Base-by-base conservation (phyloP, 75 land plant genomes). In the Sequoia sempervirens region DNA sequence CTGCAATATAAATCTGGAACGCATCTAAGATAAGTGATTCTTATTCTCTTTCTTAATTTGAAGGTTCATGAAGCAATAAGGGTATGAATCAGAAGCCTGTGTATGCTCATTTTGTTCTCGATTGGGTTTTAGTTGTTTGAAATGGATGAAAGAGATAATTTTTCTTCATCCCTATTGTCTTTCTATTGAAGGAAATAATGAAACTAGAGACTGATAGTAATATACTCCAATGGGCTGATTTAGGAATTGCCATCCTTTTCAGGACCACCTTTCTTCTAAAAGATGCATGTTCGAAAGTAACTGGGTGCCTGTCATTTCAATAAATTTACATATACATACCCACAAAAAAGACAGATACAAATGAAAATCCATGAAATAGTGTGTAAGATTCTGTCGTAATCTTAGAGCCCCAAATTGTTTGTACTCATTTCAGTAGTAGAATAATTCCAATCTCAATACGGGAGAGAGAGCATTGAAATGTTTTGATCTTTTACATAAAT, bases 401-500 rank as follows among this genome's bases (percentile, higher is more conserved):
- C 2, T 45, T 45, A n/a, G 80, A 4, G n/a, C 41, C 30, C 52
- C 32, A 78, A n/a, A 26, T 11, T 40, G 8, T 11, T 9, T 43
- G n/a, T n/a, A 30, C 80, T 78, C 10, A n/a, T 47, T 26, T 78
- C 80, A 26, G n/a, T 26, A n/a, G 80, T 78, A 78, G 46, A n/a
- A 78, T 30, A 40, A 78, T 78, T 43, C 30, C 32, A 45, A 78
- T 78, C 46, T 78, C 47, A 45, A 45, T 40, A 78, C 11, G 32
- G 50, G 3, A 43, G 28, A 78, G 12, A 43, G 13, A 45, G 45
- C 43, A 78, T 0, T 78, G 47, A 78, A 45, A 45, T 41, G 7
- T 3, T 78, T 43, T 45, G 45, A 45, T 78, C 13, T 12, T 40
- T 43, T 45, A 43, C 50, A 78, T 45, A 3, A n/a, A 37, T 45